Evolutionary conservation across 495 filamentous ascomycete genomes (phyloP).

Genomic region (Astrothelium subdiscretum): DNA sequence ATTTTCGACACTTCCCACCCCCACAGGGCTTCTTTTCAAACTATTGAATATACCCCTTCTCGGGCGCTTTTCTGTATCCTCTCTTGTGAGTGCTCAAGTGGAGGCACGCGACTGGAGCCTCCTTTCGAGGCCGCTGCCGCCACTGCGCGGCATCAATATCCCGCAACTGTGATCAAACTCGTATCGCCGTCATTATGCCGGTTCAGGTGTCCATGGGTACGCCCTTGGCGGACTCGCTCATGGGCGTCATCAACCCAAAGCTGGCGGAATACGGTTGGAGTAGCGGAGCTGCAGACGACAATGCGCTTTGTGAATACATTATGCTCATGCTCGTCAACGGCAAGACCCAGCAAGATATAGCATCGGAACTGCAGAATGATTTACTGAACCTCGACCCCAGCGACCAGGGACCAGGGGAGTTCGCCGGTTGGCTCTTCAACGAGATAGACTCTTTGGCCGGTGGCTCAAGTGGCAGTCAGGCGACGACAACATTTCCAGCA

Average conservation of each 20-base stretch:
- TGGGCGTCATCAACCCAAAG: slow-evolving; percentile 70
- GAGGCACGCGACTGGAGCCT: not conserved
- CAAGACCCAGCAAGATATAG: slow-evolving; percentile 38
- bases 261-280: slow-evolving; percentile 81
- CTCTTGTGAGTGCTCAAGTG: not conserved
- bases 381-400: slow-evolving; percentile 73
- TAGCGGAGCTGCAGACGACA: slow-evolving; percentile 62
- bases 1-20: not conserved
- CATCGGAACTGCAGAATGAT: slow-evolving; percentile 78
- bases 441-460: slow-evolving; percentile 58
- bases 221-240: slow-evolving; percentile 70
- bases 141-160: not conserved
- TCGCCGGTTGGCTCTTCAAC: slow-evolving; percentile 83
- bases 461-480: no score
- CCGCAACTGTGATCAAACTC: not conserved
- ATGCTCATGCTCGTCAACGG: slow-evolving; percentile 84
- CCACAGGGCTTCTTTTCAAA: not conserved
- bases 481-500: slow-evolving; percentile 1
- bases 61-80: not conserved
- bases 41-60: not conserved
- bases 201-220: slow-evolving; percentile 47
- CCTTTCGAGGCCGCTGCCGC: not conserved
- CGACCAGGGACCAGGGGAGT: slow-evolving; percentile 69
- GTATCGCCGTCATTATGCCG: not conserved
- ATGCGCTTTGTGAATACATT: slow-evolving; percentile 87